Evolutionary conservation across 257 asterid genomes (phyloP), one percentile per base, ranked within the genome.

Genomic region (Solanum piurae): DNA sequence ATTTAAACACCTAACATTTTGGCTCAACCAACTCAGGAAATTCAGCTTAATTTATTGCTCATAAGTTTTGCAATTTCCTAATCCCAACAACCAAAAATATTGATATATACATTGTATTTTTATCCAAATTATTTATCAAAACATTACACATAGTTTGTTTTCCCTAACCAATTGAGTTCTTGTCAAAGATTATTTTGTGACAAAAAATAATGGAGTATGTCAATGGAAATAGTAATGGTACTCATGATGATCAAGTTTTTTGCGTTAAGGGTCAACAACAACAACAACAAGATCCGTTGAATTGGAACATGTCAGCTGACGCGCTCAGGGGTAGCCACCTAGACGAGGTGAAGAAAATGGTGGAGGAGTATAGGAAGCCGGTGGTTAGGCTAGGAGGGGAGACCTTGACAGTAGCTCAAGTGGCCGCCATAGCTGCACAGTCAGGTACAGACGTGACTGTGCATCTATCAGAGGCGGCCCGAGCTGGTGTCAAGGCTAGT

Each of bases 281-380:
- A n/a, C 80, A 11, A 33, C 46, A 34, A 73, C 0, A 73, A 2
- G 93, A 91, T 76, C 93, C 93, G 4, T 77, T 91, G 44, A 89
- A 91, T 16, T 91, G 93, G 93, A 88, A 87, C 83, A 74, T 40
- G 87, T 90, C 93, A 1, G 93, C 93, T 40, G 93, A 91, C 40
- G 83, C 91, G 3, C 88, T 91, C 3, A 91, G 71, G 60, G 93
- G 93, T 1, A 91, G 93, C 72, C 92, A 91, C 25, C 86, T 91
- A 1, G 91, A 87, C 3, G 92, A 89, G 71, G 92, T 91, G 29
- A 88, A 89, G 87, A 86, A 86, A 6, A 91, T 91, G 93, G 89
- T 91, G 66, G 88, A 83, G 13, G 93, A 89, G 46, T 91, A 72
- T 79, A 87, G 91, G 84, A 91, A 55, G 87, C 89, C 90, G 37